A percentile compares a stretch with the other conserved stretches of the same genome.
These are phyloP conservation scores for Yueomyces sinensis DNA, from an alignment of 805 yeast genomes.

Conservation along the genomic window DNA sequence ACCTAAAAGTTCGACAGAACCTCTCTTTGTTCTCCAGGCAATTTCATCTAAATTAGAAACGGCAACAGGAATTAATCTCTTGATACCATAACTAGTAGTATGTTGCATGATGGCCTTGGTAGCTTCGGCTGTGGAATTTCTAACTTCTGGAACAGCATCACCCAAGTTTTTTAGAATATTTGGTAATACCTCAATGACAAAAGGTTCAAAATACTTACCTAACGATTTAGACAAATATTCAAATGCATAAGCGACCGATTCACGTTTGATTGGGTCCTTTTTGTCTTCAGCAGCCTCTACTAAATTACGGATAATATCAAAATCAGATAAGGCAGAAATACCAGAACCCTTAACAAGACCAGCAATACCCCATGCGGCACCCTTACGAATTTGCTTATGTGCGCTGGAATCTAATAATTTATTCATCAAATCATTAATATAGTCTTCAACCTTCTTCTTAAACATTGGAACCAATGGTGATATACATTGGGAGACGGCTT, in stretches of 20 bases:
- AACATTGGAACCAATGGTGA: conserved; percentile 66
- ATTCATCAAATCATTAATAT: conserved; percentile 45
- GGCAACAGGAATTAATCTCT: conserved; percentile 82
- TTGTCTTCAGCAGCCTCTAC: conserved; percentile 82
- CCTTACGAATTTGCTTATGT: conserved; percentile 49
- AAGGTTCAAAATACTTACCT: conserved; percentile 81
- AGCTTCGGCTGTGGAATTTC: conserved; percentile 80
- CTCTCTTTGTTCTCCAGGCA: conserved; percentile 94
- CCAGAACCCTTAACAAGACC: conserved; percentile 91
- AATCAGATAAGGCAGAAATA: conserved; percentile 57
- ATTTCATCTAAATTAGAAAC: conserved; percentile 73
- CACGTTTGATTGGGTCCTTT: conserved; percentile 59
- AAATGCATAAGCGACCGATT: conserved; percentile 77
- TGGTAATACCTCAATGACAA: conserved; percentile 80
- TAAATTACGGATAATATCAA: conserved; percentile 62
- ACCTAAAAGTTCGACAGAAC: conserved; percentile 91
- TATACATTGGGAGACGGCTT: conserved; percentile 74
- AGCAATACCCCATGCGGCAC: conserved; percentile 93
- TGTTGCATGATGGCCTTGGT: conserved; percentile 79
- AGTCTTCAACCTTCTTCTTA: conserved; percentile 33
- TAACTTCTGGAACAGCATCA: conserved; percentile 71
- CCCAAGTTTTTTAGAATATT: conserved; percentile 71
- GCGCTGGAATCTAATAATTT: conserved; percentile 37
- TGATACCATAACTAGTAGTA: conserved; percentile 87
- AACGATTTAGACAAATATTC: conserved; percentile 71